Evolutionary conservation across 306 rosid genomes (phyloP).

Genomic region (Fragaria nilgerrensis): DNA sequence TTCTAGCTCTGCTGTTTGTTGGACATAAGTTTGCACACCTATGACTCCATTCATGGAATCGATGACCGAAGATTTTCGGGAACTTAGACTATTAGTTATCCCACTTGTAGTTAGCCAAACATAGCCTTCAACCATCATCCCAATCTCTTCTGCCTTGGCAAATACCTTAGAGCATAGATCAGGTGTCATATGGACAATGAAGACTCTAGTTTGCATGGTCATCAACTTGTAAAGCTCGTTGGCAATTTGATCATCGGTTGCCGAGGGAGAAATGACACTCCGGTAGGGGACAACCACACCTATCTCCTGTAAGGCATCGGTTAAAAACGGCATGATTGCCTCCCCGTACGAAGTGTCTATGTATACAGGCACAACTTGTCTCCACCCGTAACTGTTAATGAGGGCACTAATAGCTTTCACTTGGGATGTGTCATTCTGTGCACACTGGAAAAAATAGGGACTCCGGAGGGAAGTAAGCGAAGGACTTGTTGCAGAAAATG

Average conservation of each 20-base stretch:
- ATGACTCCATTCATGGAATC: slow-evolving; percentile 53
- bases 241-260: slow-evolving; percentile 37
- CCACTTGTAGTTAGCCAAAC: neutral
- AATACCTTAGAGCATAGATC: neutral
- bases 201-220: slow-evolving; percentile 46
- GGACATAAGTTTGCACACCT: slow-evolving; percentile 46
- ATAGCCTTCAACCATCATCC: neutral
- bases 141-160: neutral
- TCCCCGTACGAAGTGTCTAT: slow-evolving; percentile 40
- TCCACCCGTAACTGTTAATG: slow-evolving; percentile 46
- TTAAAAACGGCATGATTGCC: slow-evolving; percentile 38
- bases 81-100: neutral
- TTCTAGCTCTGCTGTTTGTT: slow-evolving; percentile 20
- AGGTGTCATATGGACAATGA: slow-evolving; percentile 44
- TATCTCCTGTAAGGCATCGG: slow-evolving; percentile 35
- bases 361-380: slow-evolving; percentile 43
- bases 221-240: slow-evolving; percentile 43
- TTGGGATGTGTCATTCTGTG: slow-evolving; percentile 40
- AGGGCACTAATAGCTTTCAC: slow-evolving; percentile 35
- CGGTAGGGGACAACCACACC: slow-evolving; percentile 31
- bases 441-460: slow-evolving; percentile 40
- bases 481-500: slow-evolving; percentile 54
- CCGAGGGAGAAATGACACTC: slow-evolving; percentile 29
- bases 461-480: slow-evolving; percentile 34
- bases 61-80: neutral